Evolutionary conservation across 768 basidiomycete species (phyloP).

Genomic region (Lactifluus hygrophoroides): DNA sequence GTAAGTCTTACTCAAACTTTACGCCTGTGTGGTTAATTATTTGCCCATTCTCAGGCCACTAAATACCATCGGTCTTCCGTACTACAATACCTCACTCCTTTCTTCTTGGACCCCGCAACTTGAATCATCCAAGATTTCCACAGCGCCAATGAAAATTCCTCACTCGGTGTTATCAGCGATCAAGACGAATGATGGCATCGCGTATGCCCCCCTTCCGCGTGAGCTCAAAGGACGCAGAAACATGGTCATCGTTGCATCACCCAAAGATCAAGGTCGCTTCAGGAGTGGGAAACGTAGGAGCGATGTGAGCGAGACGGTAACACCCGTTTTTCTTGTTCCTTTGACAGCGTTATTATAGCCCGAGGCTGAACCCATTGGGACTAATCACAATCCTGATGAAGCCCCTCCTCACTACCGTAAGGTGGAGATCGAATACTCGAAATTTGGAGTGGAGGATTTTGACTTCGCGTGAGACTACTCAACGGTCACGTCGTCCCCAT

Average conservation of each 20-base stretch:
- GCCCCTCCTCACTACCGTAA: slow-evolving; percentile 79
- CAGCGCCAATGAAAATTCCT: slow-evolving; percentile 73
- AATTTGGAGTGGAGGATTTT: slow-evolving; percentile 98
- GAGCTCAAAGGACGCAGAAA: slow-evolving; percentile 82
- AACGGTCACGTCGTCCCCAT: neutral
- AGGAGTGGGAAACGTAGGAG: slow-evolving; percentile 64
- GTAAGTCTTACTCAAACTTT: slow-evolving; percentile 35
- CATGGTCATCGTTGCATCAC: slow-evolving; percentile 46
- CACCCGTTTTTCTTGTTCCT: neutral
- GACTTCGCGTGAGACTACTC: slow-evolving; percentile 72
- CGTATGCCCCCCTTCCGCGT: slow-evolving; percentile 81
- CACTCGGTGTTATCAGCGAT: slow-evolving; percentile 66
- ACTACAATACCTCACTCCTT: slow-evolving; percentile 65
- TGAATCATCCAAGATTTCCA: slow-evolving; percentile 42
- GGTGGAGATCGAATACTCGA: slow-evolving; percentile 97
- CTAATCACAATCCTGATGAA: slow-evolving; percentile 46
- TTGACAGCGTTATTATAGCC: slow-evolving; percentile 27
- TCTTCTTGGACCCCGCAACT: slow-evolving; percentile 57
- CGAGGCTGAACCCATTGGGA: slow-evolving; percentile 43
- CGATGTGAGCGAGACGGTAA: slow-evolving; percentile 33
- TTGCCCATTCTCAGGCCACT: slow-evolving; percentile 54
- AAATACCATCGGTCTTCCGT: slow-evolving; percentile 81
- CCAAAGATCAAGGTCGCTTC: slow-evolving; percentile 62
- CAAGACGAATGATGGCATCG: slow-evolving; percentile 82
- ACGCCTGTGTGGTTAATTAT: neutral